Conservation (phyloP, 2,329 filamentous ascomycete genomes). For the Alternaria sp. region DNA sequence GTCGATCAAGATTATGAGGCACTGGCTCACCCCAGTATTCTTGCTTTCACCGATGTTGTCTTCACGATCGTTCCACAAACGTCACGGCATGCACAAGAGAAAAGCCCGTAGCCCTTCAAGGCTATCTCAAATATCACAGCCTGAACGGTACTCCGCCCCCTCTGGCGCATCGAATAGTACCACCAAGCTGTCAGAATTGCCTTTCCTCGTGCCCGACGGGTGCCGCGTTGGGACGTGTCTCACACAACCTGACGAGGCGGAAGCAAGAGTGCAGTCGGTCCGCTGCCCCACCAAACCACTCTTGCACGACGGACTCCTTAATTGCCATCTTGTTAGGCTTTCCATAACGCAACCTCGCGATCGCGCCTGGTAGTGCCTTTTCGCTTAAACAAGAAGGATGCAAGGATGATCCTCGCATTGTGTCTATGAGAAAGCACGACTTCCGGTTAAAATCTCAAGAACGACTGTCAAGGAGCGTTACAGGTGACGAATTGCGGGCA, state of each 20-base stretch:
- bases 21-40: background rate
- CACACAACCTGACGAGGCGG: constrained; percentile 1
- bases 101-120: background rate
- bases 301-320: constrained; percentile 6
- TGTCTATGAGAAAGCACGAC: constrained; percentile 6
- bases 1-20: background rate
- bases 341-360: background rate
- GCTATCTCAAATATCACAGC: constrained; percentile 1
- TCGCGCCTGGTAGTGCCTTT: background rate
- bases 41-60: background rate
- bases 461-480: constrained; percentile 14
- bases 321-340: background rate
- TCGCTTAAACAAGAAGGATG: background rate
- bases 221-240: constrained; percentile 7
- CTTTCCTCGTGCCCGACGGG: constrained; percentile 11
- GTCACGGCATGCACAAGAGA: background rate
- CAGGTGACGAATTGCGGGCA: constrained; percentile 12
- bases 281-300: background rate
- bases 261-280: constrained; percentile 1
- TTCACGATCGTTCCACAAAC: constrained; percentile 4
- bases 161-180: constrained; percentile 17
- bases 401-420: constrained; percentile 7
- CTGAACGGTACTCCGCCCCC: background rate
- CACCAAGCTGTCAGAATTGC: constrained; percentile 37
- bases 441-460: constrained; percentile 10